These are phyloP conservation scores for Entrophospora sp. DNA, from an alignment of 192 early-diverging fungal species.

Conservation along the genomic window DNA sequence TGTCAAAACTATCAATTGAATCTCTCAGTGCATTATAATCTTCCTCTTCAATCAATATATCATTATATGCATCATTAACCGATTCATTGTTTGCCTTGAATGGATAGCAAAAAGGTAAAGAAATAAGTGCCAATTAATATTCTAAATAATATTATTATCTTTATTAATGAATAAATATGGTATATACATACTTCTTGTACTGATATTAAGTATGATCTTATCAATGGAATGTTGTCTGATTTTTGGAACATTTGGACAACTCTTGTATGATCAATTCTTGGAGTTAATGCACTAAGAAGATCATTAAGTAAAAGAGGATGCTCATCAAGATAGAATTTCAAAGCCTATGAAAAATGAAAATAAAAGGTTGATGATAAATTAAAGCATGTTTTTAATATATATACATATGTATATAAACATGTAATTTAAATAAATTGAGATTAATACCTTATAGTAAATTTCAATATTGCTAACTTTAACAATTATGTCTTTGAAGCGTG, in stretches of 20 bases:
- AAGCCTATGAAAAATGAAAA: constrained; percentile 36
- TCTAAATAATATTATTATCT: too few species aligned
- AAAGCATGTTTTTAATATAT: neutral
- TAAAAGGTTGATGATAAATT: neutral
- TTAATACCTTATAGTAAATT: constrained; percentile 85
- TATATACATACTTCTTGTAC: constrained; percentile 61
- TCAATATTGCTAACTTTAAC: constrained; percentile 97
- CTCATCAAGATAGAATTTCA: constrained; percentile 93
- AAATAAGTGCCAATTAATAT: too few species aligned
- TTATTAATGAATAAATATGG: too few species aligned
- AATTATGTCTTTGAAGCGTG: constrained; percentile 91
- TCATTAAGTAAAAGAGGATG: constrained; percentile 94
- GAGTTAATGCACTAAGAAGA: constrained; percentile 76
- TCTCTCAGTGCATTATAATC: constrained; percentile 89
- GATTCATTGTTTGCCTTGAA: constrained; percentile 78
- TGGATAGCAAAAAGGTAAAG: too few species aligned
- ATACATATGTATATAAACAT: too few species aligned
- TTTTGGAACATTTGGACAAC: constrained; percentile 97
- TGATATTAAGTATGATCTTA: constrained; percentile 92
- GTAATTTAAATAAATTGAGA: too few species aligned
- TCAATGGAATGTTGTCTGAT: constrained; percentile 93
- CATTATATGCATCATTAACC: constrained; percentile 93
- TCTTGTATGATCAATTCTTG: constrained; percentile 92
- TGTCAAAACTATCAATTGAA: constrained; percentile 89
- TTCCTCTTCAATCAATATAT: constrained; percentile 96